Base-by-base conservation (phyloP, 75 land plant species). In the Pinus albicaulis region DNA sequence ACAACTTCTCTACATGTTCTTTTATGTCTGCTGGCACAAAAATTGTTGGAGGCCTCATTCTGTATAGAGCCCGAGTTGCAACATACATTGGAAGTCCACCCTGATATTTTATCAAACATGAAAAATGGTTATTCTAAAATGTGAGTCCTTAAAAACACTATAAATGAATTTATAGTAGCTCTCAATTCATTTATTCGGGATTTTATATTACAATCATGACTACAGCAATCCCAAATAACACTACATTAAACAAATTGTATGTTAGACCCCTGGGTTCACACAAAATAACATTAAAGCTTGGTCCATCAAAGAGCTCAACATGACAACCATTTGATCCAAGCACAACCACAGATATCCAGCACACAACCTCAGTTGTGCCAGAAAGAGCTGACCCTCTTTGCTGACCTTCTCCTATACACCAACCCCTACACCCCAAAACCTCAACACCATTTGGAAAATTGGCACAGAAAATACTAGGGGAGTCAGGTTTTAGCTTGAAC, bases 61-160 rank as follows among this genome's bases (percentile, higher is more conserved):
- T 83, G 68, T 92, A 96, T 41, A 96, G 82, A n/a, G 94, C 99
- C 24, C 98, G 86, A 44, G 99, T 94, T 16, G 99, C 99, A 76
- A 94, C 98, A 82, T 96, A 94, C 95, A 96, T 92, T 7, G 98
- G 92, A 28, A 96, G 77, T 44, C 99, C 99, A 71, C 99, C 99
- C 98, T 95, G 70, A 66, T 15, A 76, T 17, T 24, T 22, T 4
- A 76, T n/a, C 13, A n/a, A 28, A 68, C 36, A 59, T 22, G 25
- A 26, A 72, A 41, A 61, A 61, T 41, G 34, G 44, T 61, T 22
- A 55, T 12, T 15, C 58, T 55, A 52, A 62, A 14, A 76, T 14
- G 13, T 23, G 3, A 3, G 28, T 23, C 52, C 17, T 68, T 19
- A 8, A 13, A n/a, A 68, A 68, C 38, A 68, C 20, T 3, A 8